A percentile compares a stretch with the other conserved stretches of the same genome.
phyloP scores from a whole-genome alignment of 192 early-diverging fungal species.

The Phlyctochytrium planicorne region DNA sequence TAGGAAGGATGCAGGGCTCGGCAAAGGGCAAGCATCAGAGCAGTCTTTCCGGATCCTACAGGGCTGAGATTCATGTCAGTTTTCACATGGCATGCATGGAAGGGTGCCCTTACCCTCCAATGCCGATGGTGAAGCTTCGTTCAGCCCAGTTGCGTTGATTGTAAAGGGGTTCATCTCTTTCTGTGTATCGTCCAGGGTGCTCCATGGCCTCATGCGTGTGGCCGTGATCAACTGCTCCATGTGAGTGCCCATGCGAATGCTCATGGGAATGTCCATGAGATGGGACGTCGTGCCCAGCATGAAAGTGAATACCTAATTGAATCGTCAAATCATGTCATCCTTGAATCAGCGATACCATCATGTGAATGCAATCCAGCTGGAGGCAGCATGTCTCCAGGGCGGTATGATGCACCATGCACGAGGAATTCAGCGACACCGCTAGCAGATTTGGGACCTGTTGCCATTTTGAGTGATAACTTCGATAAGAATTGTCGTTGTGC shows the following conservation, averaged over 20 bases:
- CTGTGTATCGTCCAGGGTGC: constrained; percentile 76
- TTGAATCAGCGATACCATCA: constrained; percentile 12
- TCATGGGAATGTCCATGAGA: too few relatives aligned
- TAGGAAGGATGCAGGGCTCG: constrained; percentile 73
- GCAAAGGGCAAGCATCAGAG: constrained; percentile 89
- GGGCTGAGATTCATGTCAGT: constrained; percentile 63
- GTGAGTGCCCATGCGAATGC: constrained; percentile 35
- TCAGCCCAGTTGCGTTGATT: constrained; percentile 83
- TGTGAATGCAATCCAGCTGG: constrained; percentile 23
- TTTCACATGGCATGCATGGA: constrained; percentile 4
- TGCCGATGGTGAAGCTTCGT: constrained; percentile 91
- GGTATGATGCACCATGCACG: constrained; percentile 11
- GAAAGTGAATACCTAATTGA: constrained; percentile 7
- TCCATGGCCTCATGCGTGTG: constrained; percentile 92
- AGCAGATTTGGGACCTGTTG: too few relatives aligned
- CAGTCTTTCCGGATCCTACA: constrained; percentile 94
- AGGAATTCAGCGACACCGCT: background rate
- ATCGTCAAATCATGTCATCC: background rate
- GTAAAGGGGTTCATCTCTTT: constrained; percentile 61
- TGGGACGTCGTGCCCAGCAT: constrained; percentile 18
- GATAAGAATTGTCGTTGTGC: too few relatives aligned
- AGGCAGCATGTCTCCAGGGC: constrained; percentile 5
- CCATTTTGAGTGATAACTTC: too few relatives aligned
- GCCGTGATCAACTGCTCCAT: constrained; percentile 67
- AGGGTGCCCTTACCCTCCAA: constrained; percentile 72